Base-by-base conservation (phyloP, 257 asterid genomes). In the Solanum appendiculatum region DNA sequence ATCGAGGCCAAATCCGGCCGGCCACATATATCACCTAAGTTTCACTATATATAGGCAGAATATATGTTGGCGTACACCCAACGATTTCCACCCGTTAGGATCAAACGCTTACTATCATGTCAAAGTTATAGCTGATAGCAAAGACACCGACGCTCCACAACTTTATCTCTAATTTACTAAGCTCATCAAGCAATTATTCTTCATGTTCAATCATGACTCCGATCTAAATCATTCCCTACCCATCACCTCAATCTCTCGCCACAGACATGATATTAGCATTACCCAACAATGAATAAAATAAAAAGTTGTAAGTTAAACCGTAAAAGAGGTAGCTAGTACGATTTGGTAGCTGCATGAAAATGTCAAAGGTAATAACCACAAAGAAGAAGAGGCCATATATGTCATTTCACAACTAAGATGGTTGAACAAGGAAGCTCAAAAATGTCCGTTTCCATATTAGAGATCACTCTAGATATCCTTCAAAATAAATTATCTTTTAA, bases 381-480 rank as follows among this genome's bases (percentile, higher is more conserved):
- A 69, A 69, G 14, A 69, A 69, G 77, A 69, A 15, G 74, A 69
- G 77, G 40, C 9, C 77, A 69, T 0, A 69, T 33, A 69, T 15
- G 77, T 69, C 42, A 69, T 69, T 69, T 69, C 77, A 69, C 42
- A 33, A 33, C 77, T 69, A 16, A 69, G 77, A 69, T 69, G 25
- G 77, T 16, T 9, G 77, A 69, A 69, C 77, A 69, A 69, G 77
- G 77, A 69, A 69, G 14, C 13, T 69, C 25, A 69, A 33, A 69
- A 69, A 21, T 25, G 7, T 69, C 7, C 77, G 25, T 69, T 69
- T 69, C 77, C 42, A 69, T 69, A 69, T 66, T 31, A 69, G 12
- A 31, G 77, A 69, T 69, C 39, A 69, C 25, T 78, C 25, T 78
- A 51, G 64, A 44, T 44, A 78, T 78, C 40, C 3, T 78, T 80